These are phyloP conservation scores for Globisporangium recalcitrans DNA, from an alignment of 352 stramenopile genomes.

Conservation along the genomic window DNA sequence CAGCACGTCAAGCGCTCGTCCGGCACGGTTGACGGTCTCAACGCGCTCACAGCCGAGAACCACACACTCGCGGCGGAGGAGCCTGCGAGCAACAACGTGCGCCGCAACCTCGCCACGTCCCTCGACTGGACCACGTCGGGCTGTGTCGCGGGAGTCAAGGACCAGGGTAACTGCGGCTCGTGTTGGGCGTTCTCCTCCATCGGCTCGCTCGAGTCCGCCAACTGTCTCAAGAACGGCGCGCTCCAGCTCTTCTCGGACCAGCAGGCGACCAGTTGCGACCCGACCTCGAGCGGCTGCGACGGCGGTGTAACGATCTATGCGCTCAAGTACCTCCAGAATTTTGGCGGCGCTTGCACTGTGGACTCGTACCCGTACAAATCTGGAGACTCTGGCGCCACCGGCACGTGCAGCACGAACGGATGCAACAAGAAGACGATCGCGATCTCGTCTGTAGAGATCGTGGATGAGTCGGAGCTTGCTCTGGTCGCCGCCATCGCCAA, in stretches of 20 bases:
- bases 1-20: neutral
- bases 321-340: neutral
- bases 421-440: neutral
- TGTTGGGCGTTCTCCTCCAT: constrained; percentile 97
- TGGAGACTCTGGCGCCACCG: neutral
- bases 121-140: neutral
- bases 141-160: constrained; percentile 48
- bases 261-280: neutral
- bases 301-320: neutral
- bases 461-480: neutral
- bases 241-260: neutral
- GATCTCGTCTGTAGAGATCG: neutral
- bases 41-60: neutral
- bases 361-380: neutral
- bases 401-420: neutral
- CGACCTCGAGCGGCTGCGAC: neutral
- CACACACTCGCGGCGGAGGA: neutral
- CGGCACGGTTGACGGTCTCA: no score
- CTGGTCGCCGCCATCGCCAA: neutral
- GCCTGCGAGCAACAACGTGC: neutral
- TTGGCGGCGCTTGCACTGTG: neutral
- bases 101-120: neutral
- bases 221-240: constrained; percentile 25
- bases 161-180: constrained; percentile 95
- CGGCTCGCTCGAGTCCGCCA: constrained; percentile 45